Conservation (phyloP, 2,329 filamentous ascomycete genomes). For the Verticillium zaregamsianum region DNA sequence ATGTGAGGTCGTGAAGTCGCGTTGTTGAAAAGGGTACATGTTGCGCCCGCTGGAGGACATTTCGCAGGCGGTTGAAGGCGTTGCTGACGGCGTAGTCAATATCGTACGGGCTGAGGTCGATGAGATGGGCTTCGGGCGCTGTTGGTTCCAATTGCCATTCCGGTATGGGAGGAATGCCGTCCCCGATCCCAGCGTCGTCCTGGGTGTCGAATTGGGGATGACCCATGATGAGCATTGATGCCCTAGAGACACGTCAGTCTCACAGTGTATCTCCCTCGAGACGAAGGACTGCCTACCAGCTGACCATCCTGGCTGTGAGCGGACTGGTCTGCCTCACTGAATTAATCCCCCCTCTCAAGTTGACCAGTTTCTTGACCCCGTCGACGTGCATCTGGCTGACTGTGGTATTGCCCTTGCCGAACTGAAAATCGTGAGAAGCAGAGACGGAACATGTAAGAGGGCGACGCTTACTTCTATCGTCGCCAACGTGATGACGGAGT, state of each 20-base stretch:
- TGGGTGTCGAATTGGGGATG: slow-evolving; percentile 49
- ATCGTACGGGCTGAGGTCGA: slow-evolving; percentile 11
- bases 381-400: slow-evolving; percentile 43
- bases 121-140: neutral
- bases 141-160: slow-evolving; percentile 39
- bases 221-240: slow-evolving; percentile 52
- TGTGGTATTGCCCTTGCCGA: slow-evolving; percentile 46
- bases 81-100: slow-evolving; percentile 29
- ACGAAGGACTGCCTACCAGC: slow-evolving; percentile 34
- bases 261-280: neutral
- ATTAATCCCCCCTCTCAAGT: slow-evolving; percentile 46
- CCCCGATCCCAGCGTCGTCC: slow-evolving; percentile 41
- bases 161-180: slow-evolving; percentile 42
- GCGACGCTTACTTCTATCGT: slow-evolving; percentile 46
- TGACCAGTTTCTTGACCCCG: slow-evolving; percentile 44
- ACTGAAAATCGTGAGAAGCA: slow-evolving; percentile 22
- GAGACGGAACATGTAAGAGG: neutral
- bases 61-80: slow-evolving; percentile 37
- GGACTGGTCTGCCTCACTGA: slow-evolving; percentile 43
- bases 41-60: slow-evolving; percentile 32
- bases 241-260: slow-evolving; percentile 31
- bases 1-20: slow-evolving; percentile 50
- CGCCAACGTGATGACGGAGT: slow-evolving; percentile 53
- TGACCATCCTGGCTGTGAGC: slow-evolving; percentile 50
- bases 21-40: slow-evolving; percentile 27